Evolutionary conservation across 2,329 filamentous ascomycete species (phyloP), one percentile per base, ranked within the genome.

Genomic region (Zymoseptoria brevis): DNA sequence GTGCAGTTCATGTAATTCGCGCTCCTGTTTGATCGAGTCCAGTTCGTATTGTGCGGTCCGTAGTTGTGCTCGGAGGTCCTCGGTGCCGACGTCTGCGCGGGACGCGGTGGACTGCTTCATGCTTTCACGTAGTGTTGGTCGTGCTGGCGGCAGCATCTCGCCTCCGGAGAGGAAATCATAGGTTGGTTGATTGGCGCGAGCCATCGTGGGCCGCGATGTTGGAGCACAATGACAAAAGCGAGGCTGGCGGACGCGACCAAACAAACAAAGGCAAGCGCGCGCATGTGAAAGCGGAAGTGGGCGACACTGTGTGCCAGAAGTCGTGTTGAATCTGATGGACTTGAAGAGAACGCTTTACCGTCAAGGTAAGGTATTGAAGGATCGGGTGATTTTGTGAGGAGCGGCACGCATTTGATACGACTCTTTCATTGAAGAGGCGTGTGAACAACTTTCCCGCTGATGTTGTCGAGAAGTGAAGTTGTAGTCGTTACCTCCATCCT

Each of bases 31-130:
- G 56, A 89, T 78, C 19, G 89, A 93, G 68, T 91, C 89, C 65
- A 96, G 81, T 60, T 93, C 90, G 76, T 96, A 99, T 62, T 87
- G 87, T 55, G 96, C 78, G 0, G 90, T 89, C 62, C 92, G 94
- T 50, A 97, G 80, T 74, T 96, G 90, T 1, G 93, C 90, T 70
- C 93, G 92, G 24, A 97, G 80, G 64, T 92, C 87, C 69, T 97
- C 92, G 60, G 83, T 87, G 66, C 73, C 71, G 63, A 73, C 69
- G 58, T 79, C 76, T 26, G 75, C 56, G 45, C 64, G 62, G 22
- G 57, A 54, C n/a, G 45, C 22, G 22, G 60, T 61, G 7, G 77
- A 78, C 57, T 76, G 74, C 56, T 77, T 75, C 57, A 79, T 66
- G 0, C 75, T 76, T 61, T 79, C 75, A 59, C 76, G 74, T 57